Conservation (phyloP, 192 early-diverging fungal genomes). For the Coemansia sp. region DNA sequence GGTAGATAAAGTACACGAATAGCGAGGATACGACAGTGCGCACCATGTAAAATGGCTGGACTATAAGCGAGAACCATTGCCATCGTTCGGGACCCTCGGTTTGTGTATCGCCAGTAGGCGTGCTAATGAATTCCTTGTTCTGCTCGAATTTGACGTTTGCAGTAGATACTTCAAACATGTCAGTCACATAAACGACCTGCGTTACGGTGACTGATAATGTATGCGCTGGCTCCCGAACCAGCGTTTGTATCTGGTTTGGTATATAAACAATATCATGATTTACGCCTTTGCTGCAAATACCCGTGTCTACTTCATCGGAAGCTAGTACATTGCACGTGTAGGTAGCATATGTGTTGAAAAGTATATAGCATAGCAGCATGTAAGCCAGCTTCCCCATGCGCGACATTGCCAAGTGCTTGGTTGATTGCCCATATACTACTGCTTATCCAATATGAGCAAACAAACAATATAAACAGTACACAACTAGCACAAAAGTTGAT, state of each 20-base stretch:
- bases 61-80: neutral
- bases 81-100: neutral
- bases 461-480: too few relatives aligned
- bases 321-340: neutral
- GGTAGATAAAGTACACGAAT: conserved; percentile 18
- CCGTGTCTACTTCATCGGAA: neutral
- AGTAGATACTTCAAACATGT: neutral
- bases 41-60: neutral
- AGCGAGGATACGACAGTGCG: neutral
- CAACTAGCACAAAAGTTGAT: too few relatives aligned
- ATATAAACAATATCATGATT: neutral
- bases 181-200: neutral
- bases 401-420: neutral
- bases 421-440: too few relatives aligned
- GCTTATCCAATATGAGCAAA: too few relatives aligned
- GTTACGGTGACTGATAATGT: neutral
- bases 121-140: neutral
- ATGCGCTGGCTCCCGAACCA: neutral
- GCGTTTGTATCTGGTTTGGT: neutral
- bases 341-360: neutral
- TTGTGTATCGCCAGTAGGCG: neutral
- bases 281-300: neutral
- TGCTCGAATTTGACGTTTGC: neutral
- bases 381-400: neutral
- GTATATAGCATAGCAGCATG: neutral